These are phyloP conservation scores for Suillus fuscotomentosus DNA, from an alignment of 768 basidiomycete species.

Conservation along the genomic window DNA sequence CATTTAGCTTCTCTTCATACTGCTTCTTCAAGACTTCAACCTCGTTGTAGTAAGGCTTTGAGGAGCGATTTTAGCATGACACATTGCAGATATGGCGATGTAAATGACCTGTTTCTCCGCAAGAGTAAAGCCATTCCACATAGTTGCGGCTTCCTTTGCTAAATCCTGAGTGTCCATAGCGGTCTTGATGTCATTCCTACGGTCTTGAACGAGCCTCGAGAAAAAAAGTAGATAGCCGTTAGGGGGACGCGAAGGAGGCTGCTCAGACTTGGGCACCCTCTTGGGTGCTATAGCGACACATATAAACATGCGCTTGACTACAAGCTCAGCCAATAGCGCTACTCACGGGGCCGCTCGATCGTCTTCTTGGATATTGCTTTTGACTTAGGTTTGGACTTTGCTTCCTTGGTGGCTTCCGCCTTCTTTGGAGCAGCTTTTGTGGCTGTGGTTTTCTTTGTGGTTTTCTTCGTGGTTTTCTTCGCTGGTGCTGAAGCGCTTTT, in stretches of 20 bases:
- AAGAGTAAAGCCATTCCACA: conserved; percentile 33
- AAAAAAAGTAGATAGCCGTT: conserved; percentile 26
- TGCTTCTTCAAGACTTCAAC: conserved; percentile 14
- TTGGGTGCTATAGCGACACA: conserved; percentile 3
- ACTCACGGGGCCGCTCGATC: conserved; percentile 16
- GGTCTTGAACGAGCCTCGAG: conserved; percentile 11
- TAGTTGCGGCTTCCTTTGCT: conserved; percentile 20
- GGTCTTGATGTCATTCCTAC: background rate
- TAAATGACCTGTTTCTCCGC: conserved; percentile 35
- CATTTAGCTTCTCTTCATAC: conserved; percentile 19
- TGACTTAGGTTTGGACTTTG: conserved; percentile 8
- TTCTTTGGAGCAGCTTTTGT: conserved; percentile 9
- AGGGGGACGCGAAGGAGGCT: conserved; percentile 28
- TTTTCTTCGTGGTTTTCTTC: conserved; percentile 2
- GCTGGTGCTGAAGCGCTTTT: background rate
- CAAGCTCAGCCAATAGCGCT: background rate
- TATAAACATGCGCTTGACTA: background rate
- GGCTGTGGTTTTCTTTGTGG: conserved; percentile 6
- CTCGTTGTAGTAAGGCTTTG: conserved; percentile 28
- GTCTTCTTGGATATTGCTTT: conserved; percentile 9
- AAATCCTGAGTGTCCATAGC: background rate
- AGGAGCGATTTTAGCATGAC: background rate
- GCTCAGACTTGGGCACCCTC: conserved; percentile 16
- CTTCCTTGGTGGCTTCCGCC: conserved; percentile 5
- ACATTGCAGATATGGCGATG: background rate